phyloP scores from a whole-genome alignment of 495 filamentous ascomycete genomes.

The Aspergillus ostianus region DNA sequence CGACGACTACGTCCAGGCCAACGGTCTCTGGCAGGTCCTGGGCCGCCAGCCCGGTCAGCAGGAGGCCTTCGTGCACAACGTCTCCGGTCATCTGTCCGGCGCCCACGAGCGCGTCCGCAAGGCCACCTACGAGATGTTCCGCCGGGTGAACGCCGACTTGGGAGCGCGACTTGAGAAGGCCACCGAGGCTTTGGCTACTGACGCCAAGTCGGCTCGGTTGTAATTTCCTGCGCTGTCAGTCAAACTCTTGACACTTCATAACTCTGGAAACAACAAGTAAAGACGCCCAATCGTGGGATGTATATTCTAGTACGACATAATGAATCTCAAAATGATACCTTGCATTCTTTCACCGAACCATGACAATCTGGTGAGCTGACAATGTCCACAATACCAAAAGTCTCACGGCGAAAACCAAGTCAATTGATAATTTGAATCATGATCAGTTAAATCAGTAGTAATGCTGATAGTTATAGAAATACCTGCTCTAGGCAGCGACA shows the following conservation, averaged over 20 bases:
- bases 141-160: conserved; percentile 41
- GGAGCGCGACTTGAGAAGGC: conserved; percentile 43
- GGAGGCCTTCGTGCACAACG: conserved; percentile 64
- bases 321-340: not conserved
- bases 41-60: conserved; percentile 61
- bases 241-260: not conserved
- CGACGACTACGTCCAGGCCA: conserved; percentile 65
- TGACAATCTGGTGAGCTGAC: not conserved
- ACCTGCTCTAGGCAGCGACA: not conserved
- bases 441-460: not conserved
- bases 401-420: not conserved
- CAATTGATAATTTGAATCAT: not conserved
- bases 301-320: not conserved
- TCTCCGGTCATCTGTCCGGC: conserved; percentile 51
- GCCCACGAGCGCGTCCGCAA: conserved; percentile 52
- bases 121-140: conserved; percentile 55
- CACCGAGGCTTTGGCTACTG: conserved; percentile 36
- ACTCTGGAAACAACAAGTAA: not conserved
- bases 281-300: not conserved
- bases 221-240: conserved; percentile 14
- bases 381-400: not conserved
- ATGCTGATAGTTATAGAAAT: not conserved
- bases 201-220: conserved; percentile 28
- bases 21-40: conserved; percentile 64
- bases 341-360: not conserved